Evolutionary conservation across 371 early-diverging fungal species (phyloP).

Genomic region (Apophysomyces trapeziformis): DNA sequence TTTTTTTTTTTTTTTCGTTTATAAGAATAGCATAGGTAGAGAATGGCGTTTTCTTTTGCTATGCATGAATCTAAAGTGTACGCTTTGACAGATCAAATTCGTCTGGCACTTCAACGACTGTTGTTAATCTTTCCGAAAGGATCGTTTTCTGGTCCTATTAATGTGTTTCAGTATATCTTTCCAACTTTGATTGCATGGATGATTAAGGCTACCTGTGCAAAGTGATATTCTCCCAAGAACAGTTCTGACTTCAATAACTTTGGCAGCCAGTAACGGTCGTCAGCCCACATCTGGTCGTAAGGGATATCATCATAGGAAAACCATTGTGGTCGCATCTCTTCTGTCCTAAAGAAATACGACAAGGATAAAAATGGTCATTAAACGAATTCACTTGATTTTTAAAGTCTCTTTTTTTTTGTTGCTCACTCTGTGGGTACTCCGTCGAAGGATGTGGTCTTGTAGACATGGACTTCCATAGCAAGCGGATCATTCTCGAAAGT

Average conservation of each 20-base stretch:
- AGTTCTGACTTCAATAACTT: slow-evolving; percentile 20
- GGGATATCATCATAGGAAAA: slow-evolving; percentile 54
- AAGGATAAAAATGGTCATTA: neutral
- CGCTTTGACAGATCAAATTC: slow-evolving; percentile 1
- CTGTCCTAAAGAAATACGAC: slow-evolving; percentile 38
- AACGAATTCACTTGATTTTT: neutral
- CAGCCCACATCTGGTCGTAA: slow-evolving; percentile 61
- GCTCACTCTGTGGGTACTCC: slow-evolving; percentile 65
- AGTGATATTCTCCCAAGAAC: slow-evolving; percentile 45
- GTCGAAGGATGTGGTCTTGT: slow-evolving; percentile 37
- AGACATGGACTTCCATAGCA: slow-evolving; percentile 65
- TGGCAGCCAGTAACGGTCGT: slow-evolving; percentile 59
- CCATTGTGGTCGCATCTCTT: slow-evolving; percentile 71
- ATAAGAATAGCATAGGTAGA: too few relatives aligned
- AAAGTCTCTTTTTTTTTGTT: neutral
- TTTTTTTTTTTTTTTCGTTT: too few relatives aligned
- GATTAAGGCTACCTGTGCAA: slow-evolving; percentile 28
- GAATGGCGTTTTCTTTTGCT: too few relatives aligned
- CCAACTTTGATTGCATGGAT: too few relatives aligned
- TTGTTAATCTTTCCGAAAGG: slow-evolving; percentile 12
- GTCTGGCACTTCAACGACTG: neutral
- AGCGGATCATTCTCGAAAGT: slow-evolving; percentile 56
- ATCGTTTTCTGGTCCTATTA: neutral
- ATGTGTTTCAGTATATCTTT: too few relatives aligned
- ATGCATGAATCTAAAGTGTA: neutral